phyloP scores from a whole-genome alignment of 768 basidiomycete genomes.

The Rhodotorula graminis region DNA sequence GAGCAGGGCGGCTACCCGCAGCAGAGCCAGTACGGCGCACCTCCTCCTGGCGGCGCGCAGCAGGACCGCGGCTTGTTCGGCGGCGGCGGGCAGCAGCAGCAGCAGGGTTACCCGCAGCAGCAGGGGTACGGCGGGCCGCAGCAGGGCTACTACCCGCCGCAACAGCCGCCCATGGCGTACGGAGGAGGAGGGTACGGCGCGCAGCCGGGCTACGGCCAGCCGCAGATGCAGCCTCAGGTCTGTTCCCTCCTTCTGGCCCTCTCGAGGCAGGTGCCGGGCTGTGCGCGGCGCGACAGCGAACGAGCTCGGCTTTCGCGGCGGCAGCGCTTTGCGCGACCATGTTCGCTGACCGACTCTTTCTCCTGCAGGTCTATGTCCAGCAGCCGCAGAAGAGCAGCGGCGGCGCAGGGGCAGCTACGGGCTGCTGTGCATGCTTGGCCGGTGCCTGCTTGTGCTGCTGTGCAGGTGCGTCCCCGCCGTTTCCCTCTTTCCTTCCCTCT shows the following conservation, averaged over 20 bases:
- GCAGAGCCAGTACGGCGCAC: too few relatives aligned
- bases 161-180: slow-evolving; percentile 18
- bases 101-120: slow-evolving; percentile 21
- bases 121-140: neutral
- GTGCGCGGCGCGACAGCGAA: neutral
- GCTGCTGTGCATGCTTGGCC: slow-evolving; percentile 30
- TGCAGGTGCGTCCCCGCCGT: neutral
- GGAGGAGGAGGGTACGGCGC: slow-evolving; percentile 5
- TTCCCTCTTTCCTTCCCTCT: neutral
- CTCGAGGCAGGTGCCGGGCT: neutral
- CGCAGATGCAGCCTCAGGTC: slow-evolving; percentile 7
- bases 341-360: neutral
- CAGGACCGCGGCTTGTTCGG: neutral
- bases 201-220: slow-evolving; percentile 14
- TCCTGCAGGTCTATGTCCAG: slow-evolving; percentile 29
- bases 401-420: slow-evolving; percentile 20
- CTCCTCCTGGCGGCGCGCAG: neutral
- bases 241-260: neutral
- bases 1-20: neutral
- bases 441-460: slow-evolving; percentile 30
- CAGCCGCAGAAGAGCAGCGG: slow-evolving; percentile 17
- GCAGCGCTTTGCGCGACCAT: neutral
- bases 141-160: slow-evolving; percentile 2
- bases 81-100: neutral
- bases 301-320: too few relatives aligned